Base-by-base conservation (phyloP, 805 yeast genomes). In the Sugiyamaella valdiviana region DNA sequence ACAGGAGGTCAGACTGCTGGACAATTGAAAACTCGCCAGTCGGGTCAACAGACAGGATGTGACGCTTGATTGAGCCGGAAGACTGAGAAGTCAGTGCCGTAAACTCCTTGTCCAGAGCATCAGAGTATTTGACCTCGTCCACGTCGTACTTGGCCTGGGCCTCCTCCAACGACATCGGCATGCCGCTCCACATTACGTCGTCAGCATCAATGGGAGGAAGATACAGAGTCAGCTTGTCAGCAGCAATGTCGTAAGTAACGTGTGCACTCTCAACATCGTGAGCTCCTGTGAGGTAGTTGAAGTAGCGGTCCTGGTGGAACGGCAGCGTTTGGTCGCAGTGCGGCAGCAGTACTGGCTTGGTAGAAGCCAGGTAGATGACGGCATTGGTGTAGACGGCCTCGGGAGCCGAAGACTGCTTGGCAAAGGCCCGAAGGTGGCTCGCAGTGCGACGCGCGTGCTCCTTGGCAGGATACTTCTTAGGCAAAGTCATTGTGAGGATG, bases 181-280 rank as follows among this genome's bases (percentile, higher is more conserved):
- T 61, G 0, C 99, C 99, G 50, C 93, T 82, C 99, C 99, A 91
- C 88, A 93, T 84, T 38, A 91, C 84, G 62, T 87, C 96, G 39
- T 93, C 98, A 39, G 75, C 68, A 61, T 89, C 96, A 36, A 91
- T 73, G 46, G 84, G 77, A 0, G 98, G 97, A 45, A 93, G 71
- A 60, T 84, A 91, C 21, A 91, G 69, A 0, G 82, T 79, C 52
- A 88, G 71, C 46, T 78, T 73, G 39, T 82, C 86, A 5, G 65
- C 56, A 2, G 56, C 60, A 36, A 80, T 59, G 43, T 78, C 71
- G 61, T 77, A 91, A 19, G 84, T 67, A 1, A 87, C 75, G 57
- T 79, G 83, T 29, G 84, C 74, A 1, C 93, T 95, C 0, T 93
- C 88, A 43, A 87, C 74, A 54, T 85, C 80, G 44, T 46, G 51